Conservation (phyloP, 495 filamentous ascomycete species). For the Aspergillus campestris region DNA sequence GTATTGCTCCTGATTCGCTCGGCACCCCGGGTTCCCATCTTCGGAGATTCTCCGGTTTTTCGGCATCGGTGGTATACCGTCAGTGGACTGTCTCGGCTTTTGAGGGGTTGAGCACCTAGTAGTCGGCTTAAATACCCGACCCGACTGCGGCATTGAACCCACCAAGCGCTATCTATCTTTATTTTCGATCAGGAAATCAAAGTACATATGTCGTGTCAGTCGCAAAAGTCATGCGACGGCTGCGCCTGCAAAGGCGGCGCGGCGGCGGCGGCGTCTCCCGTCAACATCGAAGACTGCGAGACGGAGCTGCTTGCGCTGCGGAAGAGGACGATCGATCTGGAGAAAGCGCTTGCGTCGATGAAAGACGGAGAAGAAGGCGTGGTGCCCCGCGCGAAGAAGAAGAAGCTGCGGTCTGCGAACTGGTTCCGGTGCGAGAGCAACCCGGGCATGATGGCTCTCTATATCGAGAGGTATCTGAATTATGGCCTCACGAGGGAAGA, state of each 20-base stretch:
- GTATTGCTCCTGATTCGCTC: too few species aligned
- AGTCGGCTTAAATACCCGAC: too few species aligned
- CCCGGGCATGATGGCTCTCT: slow-evolving; percentile 43
- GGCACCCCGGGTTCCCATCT: too few species aligned
- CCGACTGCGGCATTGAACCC: background rate
- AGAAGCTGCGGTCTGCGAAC: slow-evolving; percentile 34
- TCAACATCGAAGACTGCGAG: slow-evolving; percentile 35
- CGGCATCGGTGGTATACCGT: too few species aligned
- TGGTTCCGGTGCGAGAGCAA: slow-evolving; percentile 42
- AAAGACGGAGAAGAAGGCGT: slow-evolving; percentile 3
- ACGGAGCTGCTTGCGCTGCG: slow-evolving; percentile 29
- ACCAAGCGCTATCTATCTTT: too few species aligned
- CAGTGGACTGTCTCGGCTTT: too few species aligned
- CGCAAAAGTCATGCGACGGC: slow-evolving; percentile 28
- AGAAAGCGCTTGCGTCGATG: slow-evolving; percentile 20
- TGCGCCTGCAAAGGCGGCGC: slow-evolving; percentile 25
- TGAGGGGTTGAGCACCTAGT: too few species aligned
- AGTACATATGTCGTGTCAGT: slow-evolving; percentile 24
- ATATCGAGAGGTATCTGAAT: slow-evolving; percentile 49
- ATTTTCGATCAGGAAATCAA: too few species aligned
- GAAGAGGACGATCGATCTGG: slow-evolving; percentile 28
- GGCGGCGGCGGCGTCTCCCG: slow-evolving; percentile 5
- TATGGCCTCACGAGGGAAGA: slow-evolving; percentile 47
- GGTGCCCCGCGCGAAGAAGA: too few species aligned
- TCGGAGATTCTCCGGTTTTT: too few species aligned